These are phyloP conservation scores for Starmerella davenportii DNA, from an alignment of 805 yeast genomes.

Conservation along the genomic window DNA sequence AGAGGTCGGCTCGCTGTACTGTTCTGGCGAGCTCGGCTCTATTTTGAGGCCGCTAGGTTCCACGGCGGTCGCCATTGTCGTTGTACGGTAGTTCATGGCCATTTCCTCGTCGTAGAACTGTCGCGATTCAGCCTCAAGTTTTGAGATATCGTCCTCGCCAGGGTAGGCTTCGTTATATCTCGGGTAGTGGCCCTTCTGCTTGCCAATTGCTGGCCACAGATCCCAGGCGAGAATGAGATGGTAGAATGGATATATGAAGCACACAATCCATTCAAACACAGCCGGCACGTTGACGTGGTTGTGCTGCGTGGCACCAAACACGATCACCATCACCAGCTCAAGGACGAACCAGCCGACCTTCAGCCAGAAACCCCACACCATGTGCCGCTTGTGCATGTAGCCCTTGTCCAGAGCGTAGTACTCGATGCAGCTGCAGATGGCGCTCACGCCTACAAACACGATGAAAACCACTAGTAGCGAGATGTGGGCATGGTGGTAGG, in stretches of 20 bases:
- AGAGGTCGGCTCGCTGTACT: no score
- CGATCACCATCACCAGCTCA: conserved; percentile 51
- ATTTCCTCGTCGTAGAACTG: neutral
- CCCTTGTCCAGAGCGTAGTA: conserved; percentile 31
- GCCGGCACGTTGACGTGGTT: conserved; percentile 34
- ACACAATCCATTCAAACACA: conserved; percentile 65
- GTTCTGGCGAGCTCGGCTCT: no score
- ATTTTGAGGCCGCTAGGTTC: no score
- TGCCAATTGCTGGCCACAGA: conserved; percentile 43
- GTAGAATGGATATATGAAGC: conserved; percentile 68
- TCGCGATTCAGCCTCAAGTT: neutral
- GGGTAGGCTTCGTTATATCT: conserved; percentile 10
- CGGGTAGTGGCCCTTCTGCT: conserved; percentile 17
- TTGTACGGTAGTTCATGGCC: neutral
- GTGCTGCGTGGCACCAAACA: conserved; percentile 30
- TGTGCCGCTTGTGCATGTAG: conserved; percentile 21
- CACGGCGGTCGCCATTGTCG: neutral
- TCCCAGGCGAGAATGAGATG: conserved; percentile 50
- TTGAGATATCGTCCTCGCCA: neutral
- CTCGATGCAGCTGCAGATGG: conserved; percentile 29
- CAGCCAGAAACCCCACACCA: conserved; percentile 28
- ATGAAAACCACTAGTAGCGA: conserved; percentile 61
- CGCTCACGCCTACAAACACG: conserved; percentile 40
- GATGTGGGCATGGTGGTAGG: conserved; percentile 34
- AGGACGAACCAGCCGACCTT: conserved; percentile 48